Base-by-base conservation (phyloP, 2,329 filamentous ascomycete genomes). In the Metarhizium rileyi region DNA sequence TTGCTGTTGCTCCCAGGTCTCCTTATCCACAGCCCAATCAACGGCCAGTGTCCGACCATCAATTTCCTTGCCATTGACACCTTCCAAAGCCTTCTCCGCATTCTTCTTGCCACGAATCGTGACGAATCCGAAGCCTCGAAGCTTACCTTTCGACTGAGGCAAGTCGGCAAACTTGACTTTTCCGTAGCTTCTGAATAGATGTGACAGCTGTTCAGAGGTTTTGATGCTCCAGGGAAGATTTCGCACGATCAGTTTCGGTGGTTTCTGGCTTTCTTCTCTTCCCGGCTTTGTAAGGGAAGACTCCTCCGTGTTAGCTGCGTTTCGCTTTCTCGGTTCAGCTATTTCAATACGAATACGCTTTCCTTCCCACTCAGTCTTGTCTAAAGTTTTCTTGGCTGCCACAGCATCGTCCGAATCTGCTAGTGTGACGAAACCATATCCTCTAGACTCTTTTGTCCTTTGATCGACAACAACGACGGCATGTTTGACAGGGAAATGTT, bases 201-300 rank as follows among this genome's bases (percentile, higher is more conserved):
- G 76, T 5, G 80, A 75, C 52, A 98, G 72, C 62, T 97, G 85
- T 28, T 94, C 86, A 0, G 87, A 77, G 8, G 81, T 85, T 69
- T 95, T 95, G 63, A 98, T 85, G 58, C 85, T 95, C 93, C 93
- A 98, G 1, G 93, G 91, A 61, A 98, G 65, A 65, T 98, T 98
- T 61, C 93, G 83, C 45, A 98, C 81, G 64, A 98, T 93, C 56
- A 93, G 70, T 65, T 87, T 90, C 0, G 86, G 81, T 0, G 83
- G 76, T 60, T 80, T 79, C 52, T 77, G 77, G 58, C 81, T 71
- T 41, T 65, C 63, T 54, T 84, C 76, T 56, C 84, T 80, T 59
- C 78, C 72, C 33, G 76, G 70, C 59, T 79, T 75, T 52, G 72
- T 70, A 26, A 71, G 65, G 14, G 68, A 64, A 4, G 59, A 59